phyloP scores from a whole-genome alignment of 2,329 filamentous ascomycete species.

The Mariannaea sp. region DNA sequence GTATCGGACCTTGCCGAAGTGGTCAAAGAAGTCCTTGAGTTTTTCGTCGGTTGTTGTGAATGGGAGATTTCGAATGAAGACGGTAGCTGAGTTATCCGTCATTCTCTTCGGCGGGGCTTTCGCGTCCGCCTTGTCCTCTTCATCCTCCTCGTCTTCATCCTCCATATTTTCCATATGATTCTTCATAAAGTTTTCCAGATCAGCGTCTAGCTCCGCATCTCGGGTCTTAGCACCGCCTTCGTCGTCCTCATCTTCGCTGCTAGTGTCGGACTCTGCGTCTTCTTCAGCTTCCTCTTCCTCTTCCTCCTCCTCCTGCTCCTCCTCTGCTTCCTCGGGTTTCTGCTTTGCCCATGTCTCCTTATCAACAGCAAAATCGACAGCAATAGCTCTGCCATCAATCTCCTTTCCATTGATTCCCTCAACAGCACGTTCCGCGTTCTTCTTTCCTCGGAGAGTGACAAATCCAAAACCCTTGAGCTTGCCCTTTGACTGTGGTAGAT shows the following conservation, averaged over 20 bases:
- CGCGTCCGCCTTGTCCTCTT: slow-evolving; percentile 47
- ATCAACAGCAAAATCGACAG: slow-evolving; percentile 96
- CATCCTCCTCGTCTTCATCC: slow-evolving; percentile 57
- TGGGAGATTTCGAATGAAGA: slow-evolving; percentile 94
- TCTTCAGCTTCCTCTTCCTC: slow-evolving; percentile 47
- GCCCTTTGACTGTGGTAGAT: slow-evolving; percentile 77
- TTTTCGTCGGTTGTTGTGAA: slow-evolving; percentile 84
- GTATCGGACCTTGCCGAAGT: slow-evolving; percentile 88
- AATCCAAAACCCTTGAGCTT: slow-evolving; percentile 91
- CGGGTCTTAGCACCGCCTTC: slow-evolving; percentile 41
- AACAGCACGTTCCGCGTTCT: slow-evolving; percentile 90
- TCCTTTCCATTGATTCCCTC: slow-evolving; percentile 85
- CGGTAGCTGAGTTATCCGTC: slow-evolving; percentile 69
- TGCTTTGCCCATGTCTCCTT: slow-evolving; percentile 82
- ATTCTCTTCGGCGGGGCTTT: slow-evolving; percentile 38
- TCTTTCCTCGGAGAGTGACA: slow-evolving; percentile 82
- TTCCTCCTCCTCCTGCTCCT: slow-evolving; percentile 40
- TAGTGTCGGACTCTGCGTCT: slow-evolving; percentile 38
- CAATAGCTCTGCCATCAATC: slow-evolving; percentile 84
- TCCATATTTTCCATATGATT: slow-evolving; percentile 62
- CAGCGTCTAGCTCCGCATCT: slow-evolving; percentile 51
- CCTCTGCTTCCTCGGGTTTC: slow-evolving; percentile 49
- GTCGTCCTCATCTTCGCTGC: slow-evolving; percentile 45
- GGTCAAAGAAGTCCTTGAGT: slow-evolving; percentile 82
- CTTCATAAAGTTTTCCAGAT: slow-evolving; percentile 61